phyloP scores from a whole-genome alignment of 179 eudicot species.

The Carnegiea gigantea region DNA sequence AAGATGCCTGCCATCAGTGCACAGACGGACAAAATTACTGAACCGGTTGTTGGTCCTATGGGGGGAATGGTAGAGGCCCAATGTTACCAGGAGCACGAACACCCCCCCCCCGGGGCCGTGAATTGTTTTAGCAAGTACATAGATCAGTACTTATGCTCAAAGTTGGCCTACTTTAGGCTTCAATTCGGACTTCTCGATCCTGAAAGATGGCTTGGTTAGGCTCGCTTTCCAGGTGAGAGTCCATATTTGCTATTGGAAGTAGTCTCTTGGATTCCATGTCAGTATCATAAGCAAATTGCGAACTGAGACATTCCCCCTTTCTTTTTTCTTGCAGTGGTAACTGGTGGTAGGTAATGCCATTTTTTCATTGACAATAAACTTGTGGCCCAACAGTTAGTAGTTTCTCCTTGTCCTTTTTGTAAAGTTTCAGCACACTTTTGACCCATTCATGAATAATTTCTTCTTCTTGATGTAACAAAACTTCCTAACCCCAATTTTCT shows the following conservation, averaged over 20 bases:
- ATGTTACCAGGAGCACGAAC: too few species aligned
- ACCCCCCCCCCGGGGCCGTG: too few species aligned
- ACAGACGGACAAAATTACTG: background rate
- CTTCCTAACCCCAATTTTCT: slow-evolving; percentile 2
- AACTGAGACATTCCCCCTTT: background rate
- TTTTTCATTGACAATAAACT: background rate
- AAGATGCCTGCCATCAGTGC: background rate
- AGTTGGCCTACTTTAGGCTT: too few species aligned
- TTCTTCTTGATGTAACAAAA: background rate
- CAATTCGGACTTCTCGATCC: too few species aligned
- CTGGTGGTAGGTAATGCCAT: background rate
- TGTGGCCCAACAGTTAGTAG: background rate
- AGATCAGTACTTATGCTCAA: too few species aligned
- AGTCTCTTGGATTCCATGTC: too few species aligned
- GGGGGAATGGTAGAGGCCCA: too few species aligned
- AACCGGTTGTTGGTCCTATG: background rate
- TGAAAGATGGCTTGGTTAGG: too few species aligned
- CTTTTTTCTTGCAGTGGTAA: background rate
- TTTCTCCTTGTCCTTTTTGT: slow-evolving; percentile 10
- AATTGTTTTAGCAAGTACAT: too few species aligned
- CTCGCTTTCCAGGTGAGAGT: too few species aligned
- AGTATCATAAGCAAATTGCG: background rate
- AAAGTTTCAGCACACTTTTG: slow-evolving; percentile 17
- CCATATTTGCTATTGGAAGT: too few species aligned
- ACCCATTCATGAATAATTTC: slow-evolving; percentile 15